Conservation (phyloP, 2,329 filamentous ascomycete genomes). For the Fusarium equiseti region DNA sequence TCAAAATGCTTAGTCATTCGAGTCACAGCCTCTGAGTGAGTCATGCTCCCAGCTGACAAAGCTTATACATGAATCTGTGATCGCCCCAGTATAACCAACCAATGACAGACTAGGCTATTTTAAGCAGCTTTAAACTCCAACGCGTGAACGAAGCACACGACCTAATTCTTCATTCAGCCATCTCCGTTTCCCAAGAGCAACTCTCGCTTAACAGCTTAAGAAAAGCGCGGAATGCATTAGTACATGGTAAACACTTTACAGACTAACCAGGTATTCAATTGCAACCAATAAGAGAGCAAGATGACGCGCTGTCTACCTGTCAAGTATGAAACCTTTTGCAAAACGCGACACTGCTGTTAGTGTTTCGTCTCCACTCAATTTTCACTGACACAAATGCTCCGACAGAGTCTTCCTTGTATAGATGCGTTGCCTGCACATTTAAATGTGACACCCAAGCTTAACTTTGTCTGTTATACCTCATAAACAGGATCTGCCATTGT, state of each 20-base stretch:
- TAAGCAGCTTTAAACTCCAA: background rate
- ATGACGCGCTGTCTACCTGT: background rate
- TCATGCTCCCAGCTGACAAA: accelerated
- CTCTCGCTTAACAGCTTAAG: background rate
- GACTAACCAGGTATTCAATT: background rate
- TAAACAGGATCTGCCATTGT: background rate
- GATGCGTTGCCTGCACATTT: accelerated
- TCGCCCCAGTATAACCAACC: accelerated
- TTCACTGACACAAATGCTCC: background rate
- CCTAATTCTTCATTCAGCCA: background rate
- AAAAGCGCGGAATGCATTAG: background rate
- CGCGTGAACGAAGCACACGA: background rate
- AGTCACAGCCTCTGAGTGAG: accelerated
- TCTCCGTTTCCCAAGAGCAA: background rate
- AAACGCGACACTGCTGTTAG: background rate
- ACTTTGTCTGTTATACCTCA: background rate
- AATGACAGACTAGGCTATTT: background rate
- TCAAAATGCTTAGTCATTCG: too few species aligned
- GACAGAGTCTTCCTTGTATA: accelerated
- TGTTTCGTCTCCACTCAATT: background rate
- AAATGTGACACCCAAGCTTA: background rate
- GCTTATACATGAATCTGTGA: accelerated
- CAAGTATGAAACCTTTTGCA: background rate
- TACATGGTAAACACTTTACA: background rate
- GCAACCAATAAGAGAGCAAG: background rate